Evolutionary conservation across 768 basidiomycete species (phyloP).

Genomic region (Xerocomellus amylosporus): DNA sequence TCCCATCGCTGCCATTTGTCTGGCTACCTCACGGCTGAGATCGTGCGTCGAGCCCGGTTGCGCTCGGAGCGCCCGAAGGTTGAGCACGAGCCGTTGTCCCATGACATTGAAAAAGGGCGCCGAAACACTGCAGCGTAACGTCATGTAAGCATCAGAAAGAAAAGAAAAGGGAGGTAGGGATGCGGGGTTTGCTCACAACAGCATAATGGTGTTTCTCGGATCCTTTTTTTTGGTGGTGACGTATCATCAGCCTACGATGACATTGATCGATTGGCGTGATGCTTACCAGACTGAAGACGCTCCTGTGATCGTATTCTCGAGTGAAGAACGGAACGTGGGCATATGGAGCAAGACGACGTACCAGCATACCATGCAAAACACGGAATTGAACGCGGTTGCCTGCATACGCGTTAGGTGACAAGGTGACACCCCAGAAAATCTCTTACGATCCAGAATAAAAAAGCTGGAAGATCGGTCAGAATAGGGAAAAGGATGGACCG

Average conservation of each 20-base stretch:
- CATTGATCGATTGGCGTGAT: too few species aligned
- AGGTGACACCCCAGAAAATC: neutral
- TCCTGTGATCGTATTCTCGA: constrained; percentile 4
- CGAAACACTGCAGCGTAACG: constrained; percentile 1
- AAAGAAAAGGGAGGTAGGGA: neutral
- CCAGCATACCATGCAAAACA: constrained; percentile 13
- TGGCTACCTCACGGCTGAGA: constrained; percentile 8
- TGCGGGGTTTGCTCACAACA: constrained; percentile 3
- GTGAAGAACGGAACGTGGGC: neutral
- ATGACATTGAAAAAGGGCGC: constrained; percentile 10
- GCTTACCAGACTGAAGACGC: constrained; percentile 10
- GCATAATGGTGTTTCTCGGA: constrained; percentile 11
- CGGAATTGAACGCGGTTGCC: constrained; percentile 5
- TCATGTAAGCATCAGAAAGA: too few species aligned
- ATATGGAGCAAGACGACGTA: constrained; percentile 3
- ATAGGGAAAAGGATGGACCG: neutral
- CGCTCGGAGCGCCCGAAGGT: constrained; percentile 11
- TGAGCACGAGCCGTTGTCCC: constrained; percentile 27
- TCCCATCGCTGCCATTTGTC: constrained; percentile 8
- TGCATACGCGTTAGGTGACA: neutral
- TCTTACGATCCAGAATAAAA: constrained; percentile 17
- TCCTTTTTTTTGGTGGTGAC: constrained; percentile 5
- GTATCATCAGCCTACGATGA: neutral
- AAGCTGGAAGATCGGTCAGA: constrained; percentile 8
- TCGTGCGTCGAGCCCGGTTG: constrained; percentile 6